A percentile compares a stretch with the other conserved stretches of the same genome.
Evolutionary conservation across 371 early-diverging fungal genomes (phyloP).

Genomic region (Rhizopus delemar): DNA sequence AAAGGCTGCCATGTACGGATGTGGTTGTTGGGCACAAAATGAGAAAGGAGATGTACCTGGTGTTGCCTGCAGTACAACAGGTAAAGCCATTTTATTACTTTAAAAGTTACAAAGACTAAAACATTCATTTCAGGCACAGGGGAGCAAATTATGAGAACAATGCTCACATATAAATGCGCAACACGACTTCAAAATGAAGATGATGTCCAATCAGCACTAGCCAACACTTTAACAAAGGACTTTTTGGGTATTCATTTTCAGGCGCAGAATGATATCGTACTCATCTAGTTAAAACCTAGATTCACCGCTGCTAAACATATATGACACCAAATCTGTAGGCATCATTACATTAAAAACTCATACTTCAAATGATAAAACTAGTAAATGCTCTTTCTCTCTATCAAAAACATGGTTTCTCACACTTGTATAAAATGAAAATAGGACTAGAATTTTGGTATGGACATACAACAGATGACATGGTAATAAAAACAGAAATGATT

Average conservation of each 20-base stretch:
- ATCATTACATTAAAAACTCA: slow-evolving; percentile 42
- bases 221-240: slow-evolving; percentile 24
- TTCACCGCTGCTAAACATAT: slow-evolving; percentile 40
- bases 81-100: slow-evolving; percentile 12
- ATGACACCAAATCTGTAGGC: slow-evolving; percentile 49
- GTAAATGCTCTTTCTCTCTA: slow-evolving; percentile 1
- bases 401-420: no score
- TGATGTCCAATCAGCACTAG: slow-evolving; percentile 36
- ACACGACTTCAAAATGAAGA: slow-evolving; percentile 33
- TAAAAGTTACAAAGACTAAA: neutral
- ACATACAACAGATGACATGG: slow-evolving; percentile 63
- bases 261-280: neutral
- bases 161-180: slow-evolving; percentile 61
- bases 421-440: slow-evolving; percentile 3
- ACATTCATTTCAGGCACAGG: slow-evolving; percentile 60
- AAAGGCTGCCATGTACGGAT: slow-evolving; percentile 74
- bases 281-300: slow-evolving; percentile 17
- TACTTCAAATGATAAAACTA: slow-evolving; percentile 17
- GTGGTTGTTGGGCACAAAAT: slow-evolving; percentile 74
- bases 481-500: slow-evolving; percentile 14
- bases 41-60: slow-evolving; percentile 25
- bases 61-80: slow-evolving; percentile 71
- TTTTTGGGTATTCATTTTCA: slow-evolving; percentile 30
- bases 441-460: slow-evolving; percentile 59
- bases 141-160: slow-evolving; percentile 77